Evolutionary conservation across 148 eudicot genomes (phyloP).

Genomic region (Chenopodium berlandieri): DNA sequence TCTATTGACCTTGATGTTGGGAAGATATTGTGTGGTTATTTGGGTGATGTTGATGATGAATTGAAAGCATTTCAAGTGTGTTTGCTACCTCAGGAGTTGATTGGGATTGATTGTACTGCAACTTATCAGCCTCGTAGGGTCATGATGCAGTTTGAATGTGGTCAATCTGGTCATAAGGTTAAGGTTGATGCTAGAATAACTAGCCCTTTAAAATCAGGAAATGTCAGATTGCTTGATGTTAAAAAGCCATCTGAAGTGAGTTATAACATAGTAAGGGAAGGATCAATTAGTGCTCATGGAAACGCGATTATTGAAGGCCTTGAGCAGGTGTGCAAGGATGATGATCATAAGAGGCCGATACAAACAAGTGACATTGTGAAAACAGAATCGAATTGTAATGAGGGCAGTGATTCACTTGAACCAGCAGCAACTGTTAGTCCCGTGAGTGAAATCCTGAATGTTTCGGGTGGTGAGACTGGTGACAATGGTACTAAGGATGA

Average conservation of each 20-base stretch:
- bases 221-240: slow-evolving; percentile 10
- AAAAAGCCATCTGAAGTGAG: background rate
- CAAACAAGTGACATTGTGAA: background rate
- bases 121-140: slow-evolving; percentile 41
- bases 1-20: slow-evolving; percentile 16
- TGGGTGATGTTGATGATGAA: slow-evolving; percentile 23
- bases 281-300: background rate
- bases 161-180: slow-evolving; percentile 31
- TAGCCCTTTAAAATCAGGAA: background rate
- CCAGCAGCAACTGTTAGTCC: background rate
- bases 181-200: background rate
- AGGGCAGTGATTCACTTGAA: background rate
- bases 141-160: slow-evolving; percentile 36
- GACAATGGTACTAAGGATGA: background rate
- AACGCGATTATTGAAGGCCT: background rate
- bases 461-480: background rate
- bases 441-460: background rate
- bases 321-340: background rate
- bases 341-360: background rate
- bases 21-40: slow-evolving; percentile 4
- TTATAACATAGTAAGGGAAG: slow-evolving; percentile 6
- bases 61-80: slow-evolving; percentile 23
- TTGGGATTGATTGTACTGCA: slow-evolving; percentile 34
- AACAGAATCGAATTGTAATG: background rate
- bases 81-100: slow-evolving; percentile 26